Evolutionary conservation across 2,329 filamentous ascomycete species (phyloP).

Genomic region (Pseudogymnoascus sp.): DNA sequence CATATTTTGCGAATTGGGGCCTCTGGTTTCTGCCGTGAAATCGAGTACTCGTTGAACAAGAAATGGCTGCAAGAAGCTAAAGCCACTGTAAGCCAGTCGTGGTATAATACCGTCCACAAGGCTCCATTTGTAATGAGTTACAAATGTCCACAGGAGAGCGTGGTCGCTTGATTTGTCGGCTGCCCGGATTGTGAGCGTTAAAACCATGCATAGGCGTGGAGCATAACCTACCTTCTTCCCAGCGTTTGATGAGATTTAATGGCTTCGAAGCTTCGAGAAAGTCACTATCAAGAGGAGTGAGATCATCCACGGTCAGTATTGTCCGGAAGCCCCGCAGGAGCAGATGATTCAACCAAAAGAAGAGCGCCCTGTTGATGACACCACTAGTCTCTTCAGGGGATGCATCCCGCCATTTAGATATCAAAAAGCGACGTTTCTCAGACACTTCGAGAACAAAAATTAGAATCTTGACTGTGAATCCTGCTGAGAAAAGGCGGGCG

Average conservation of each 20-base stretch:
- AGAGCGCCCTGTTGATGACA: slow-evolving; percentile 29
- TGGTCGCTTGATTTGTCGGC: slow-evolving; percentile 2
- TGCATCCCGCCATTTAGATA: slow-evolving; percentile 12
- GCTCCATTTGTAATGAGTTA: slow-evolving; percentile 10
- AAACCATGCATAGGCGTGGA: background rate
- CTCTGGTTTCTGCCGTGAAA: slow-evolving; percentile 25
- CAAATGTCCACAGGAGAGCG: slow-evolving; percentile 9
- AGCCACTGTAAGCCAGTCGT: slow-evolving; percentile 32
- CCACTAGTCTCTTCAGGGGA: slow-evolving; percentile 29
- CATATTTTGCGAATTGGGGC: slow-evolving; percentile 21
- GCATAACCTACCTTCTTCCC: background rate
- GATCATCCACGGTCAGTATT: slow-evolving; percentile 21
- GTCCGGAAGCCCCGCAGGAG: slow-evolving; percentile 23
- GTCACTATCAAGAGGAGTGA: slow-evolving; percentile 26
- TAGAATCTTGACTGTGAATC: slow-evolving; percentile 23
- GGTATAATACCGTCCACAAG: slow-evolving; percentile 26
- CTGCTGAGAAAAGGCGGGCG: slow-evolving; percentile 24
- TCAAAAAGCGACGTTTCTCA: slow-evolving; percentile 27
- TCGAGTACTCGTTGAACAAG: slow-evolving; percentile 32
- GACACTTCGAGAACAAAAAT: slow-evolving; percentile 34
- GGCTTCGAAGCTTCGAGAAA: slow-evolving; percentile 9
- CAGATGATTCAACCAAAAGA: slow-evolving; percentile 32
- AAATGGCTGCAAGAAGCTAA: slow-evolving; percentile 39
- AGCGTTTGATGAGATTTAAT: background rate
- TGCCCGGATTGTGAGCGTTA: background rate